Evolutionary conservation across 345 rosid genomes (phyloP).

Genomic region (Capsella bursapastoris): DNA sequence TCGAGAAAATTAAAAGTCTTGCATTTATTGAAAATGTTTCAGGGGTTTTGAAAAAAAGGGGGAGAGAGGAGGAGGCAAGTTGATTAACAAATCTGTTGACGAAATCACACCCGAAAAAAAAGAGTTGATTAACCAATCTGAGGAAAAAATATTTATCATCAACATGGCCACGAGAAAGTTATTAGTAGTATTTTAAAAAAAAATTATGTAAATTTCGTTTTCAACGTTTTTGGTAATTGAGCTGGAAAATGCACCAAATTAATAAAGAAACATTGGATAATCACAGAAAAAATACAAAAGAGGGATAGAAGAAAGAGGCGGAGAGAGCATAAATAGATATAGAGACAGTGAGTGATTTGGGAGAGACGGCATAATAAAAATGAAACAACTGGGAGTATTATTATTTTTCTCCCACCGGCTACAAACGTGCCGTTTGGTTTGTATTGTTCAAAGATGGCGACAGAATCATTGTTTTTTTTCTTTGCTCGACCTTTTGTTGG

Average conservation of each 20-base stretch:
- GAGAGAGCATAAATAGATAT: not conserved
- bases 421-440: conserved; percentile 42
- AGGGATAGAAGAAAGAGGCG: conserved; percentile 22
- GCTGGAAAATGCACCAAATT: conserved; percentile 22
- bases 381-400: no score
- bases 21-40: conserved; percentile 5
- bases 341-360: not conserved
- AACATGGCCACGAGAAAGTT: conserved; percentile 27
- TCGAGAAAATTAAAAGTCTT: not conserved
- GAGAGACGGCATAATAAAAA: conserved; percentile 15
- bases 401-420: conserved; percentile 33
- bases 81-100: conserved; percentile 43
- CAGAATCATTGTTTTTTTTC: conserved; percentile 19
- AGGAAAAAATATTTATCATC: not conserved
- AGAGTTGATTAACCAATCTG: conserved; percentile 31
- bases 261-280: conserved; percentile 27
- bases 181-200: not conserved
- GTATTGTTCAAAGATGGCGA: conserved; percentile 31
- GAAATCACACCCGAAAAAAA: not conserved
- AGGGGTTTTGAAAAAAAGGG: conserved; percentile 3
- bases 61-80: conserved; percentile 24
- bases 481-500: not conserved
- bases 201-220: conserved; percentile 28
- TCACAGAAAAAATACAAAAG: conserved; percentile 3
- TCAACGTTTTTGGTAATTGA: conserved; percentile 39